Evolutionary conservation across 768 basidiomycete genomes (phyloP).

Genomic region (Serendipita indica): DNA sequence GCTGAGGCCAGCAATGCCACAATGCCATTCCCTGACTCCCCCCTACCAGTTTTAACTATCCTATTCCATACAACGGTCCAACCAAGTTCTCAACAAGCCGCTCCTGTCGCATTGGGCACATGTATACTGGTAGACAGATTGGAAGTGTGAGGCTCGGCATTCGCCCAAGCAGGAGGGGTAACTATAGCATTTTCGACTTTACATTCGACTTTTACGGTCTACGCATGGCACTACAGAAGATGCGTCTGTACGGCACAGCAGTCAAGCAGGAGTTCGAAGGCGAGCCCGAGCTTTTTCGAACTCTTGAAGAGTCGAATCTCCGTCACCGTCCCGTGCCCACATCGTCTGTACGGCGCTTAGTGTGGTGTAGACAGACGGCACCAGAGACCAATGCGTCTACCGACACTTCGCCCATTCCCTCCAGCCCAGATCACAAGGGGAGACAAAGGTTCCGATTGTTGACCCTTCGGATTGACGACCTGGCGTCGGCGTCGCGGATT

Average conservation of each 20-base stretch:
- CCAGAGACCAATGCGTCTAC: too few relatives aligned
- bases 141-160: background rate
- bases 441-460: background rate
- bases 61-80: background rate
- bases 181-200: background rate
- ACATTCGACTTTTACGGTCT: background rate
- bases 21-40: too few relatives aligned
- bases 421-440: too few relatives aligned
- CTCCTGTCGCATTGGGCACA: background rate
- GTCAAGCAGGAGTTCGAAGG: background rate
- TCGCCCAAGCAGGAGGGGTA: background rate
- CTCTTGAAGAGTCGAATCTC: background rate
- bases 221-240: background rate
- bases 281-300: background rate
- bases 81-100: too few relatives aligned
- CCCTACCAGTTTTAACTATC: too few relatives aligned
- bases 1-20: too few relatives aligned
- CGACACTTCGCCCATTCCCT: too few relatives aligned
- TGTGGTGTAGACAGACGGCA: slow-evolving; percentile 1
- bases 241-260: too few relatives aligned
- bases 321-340: background rate
- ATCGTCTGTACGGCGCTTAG: background rate
- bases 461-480: background rate
- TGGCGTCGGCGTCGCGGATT: background rate
- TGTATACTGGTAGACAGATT: background rate